Evolutionary conservation across 2,329 filamentous ascomycete genomes (phyloP), one percentile per base, ranked within the genome.

Genomic region (Cryphonectria parasitica): DNA sequence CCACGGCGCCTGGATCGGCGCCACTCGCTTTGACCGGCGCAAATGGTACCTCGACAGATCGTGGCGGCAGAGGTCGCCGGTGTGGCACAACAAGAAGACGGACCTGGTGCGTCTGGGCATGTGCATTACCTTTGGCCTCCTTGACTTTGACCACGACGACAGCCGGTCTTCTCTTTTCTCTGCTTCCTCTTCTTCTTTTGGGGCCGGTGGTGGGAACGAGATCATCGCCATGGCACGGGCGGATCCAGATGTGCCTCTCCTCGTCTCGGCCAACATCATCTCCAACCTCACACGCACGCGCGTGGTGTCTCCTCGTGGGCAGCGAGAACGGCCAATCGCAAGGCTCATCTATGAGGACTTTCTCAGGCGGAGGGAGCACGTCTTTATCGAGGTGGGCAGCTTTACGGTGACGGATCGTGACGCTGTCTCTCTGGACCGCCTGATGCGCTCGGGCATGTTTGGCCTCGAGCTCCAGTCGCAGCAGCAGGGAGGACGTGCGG

Each of bases 381-480:
- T 49, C 22, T 49, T 49, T 10, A n/a, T 49, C 45, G 45, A 49
- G 45, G 45, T 49, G 45, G 45, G 45, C 45, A n/a, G 19, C 45
- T 49, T 49, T 10, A 49, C 45, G 5, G 22, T 49, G 45, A n/a
- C 45, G 45, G 45, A 22, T 22, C 22, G 19, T n/a, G 22, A n/a
- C 22, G 7, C 45, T 4, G 19, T 22, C 22, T 49, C 22, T 7
- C 45, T 49, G 45, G 45, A 49, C 45, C 22, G 45, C 22, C 45
- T 49, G 45, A n/a, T 49, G 45, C 45, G 45, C 45, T 49, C 45
- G 45, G 45, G 45, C 45, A 49, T 49, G 45, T 49, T 49, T 49
- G 45, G 45, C 45, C 45, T 49, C 22, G 45, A 49, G 45, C 45
- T 49, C 22, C 45, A 49, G 19, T 22, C 43, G 43, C 17, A 17